Base-by-base conservation (phyloP, 371 early-diverging fungal species). In the Rhizomucor miehei region DNA sequence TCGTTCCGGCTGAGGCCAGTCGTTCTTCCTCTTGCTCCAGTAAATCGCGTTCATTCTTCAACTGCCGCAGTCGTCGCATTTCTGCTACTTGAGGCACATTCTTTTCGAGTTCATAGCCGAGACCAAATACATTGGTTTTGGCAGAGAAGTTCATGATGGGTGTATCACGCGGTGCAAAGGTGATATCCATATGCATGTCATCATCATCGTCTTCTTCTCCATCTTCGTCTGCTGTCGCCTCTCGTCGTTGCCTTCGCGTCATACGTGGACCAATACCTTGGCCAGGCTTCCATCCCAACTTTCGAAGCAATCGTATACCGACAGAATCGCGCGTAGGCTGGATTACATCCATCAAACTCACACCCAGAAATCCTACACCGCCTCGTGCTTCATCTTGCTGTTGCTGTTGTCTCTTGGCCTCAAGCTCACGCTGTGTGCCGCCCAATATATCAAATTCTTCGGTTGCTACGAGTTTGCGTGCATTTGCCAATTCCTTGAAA, bases 201-300 rank as follows among this genome's bases (percentile, higher is more conserved):
- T 69, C 65, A 0, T 56, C 61, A 6, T 55, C 58, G 2, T 63
- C 79, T 5, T 51, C 48, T 17, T 51, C 29, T 3, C 20, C 41
- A 13, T 51, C 34, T 13, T 38, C 46, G 4, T 14, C 20, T 48
- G 25, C 20, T 50, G 41, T 23, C 44, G 29, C 29, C 29, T 29
- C 29, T 24, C 35, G 16, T 24, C 54, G 54, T 36, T 55, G 51
- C 37, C 59, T 51, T 0, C 19, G 12, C 20, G 61, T 73, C 29
- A 78, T 64, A 9, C 89, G 79, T 10, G 90, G 86, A 0, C 92
- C 94, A 51, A 91, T 84, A 2, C 90, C 91, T 61, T 92, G 91
- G 8, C 92, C 92, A 43, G 89, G 87, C 40, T 87, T 75, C 91
- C 92, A 92, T 19, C 92, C 92, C 89, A 92, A 88, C 49, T 79